Evolutionary conservation across 2,329 filamentous ascomycete species (phyloP), one percentile per base, ranked within the genome.

Genomic region (Ascochyta koolunga): DNA sequence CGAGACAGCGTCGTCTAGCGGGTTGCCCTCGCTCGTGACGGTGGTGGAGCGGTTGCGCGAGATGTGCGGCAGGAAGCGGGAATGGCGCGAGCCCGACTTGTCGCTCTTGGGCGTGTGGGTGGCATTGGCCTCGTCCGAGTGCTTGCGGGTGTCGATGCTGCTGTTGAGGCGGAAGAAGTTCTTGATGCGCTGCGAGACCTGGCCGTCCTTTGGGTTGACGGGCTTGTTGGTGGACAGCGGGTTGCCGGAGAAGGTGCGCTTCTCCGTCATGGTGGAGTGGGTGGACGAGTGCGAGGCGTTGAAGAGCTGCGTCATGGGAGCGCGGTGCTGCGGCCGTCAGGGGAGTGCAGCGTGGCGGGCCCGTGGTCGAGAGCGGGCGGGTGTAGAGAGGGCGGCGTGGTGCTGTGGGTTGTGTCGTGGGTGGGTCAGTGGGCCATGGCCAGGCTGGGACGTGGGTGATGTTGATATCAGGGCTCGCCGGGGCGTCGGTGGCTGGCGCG

Each of bases 21-120:
- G 86, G 72, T 97, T 92, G 65, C 93, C 93, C 77, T 97, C 93
- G 77, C 92, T 96, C 64, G 91, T 91, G 51, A 96, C 90, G 22
- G 93, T 98, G 56, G 90, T 88, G 31, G 92, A 96, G 68, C 93
- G 87, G 72, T 93, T 91, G 66, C 93, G 89, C 71, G 89, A 89
- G 71, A 96, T 91, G 66, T 89, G 88, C 58, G 89, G 91, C 68
- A 96, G 90, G 79, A 96, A 96, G 69, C 91, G 87, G 62, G 90
- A 95, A 75, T 96, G 91, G 67, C 91, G 87, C 73, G 92, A 89
- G 49, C 85, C 82, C 62, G 82, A 83, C 74, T 89, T 91, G 65
- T 89, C 85, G 57, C 83, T 77, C 73, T 86, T 86, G 60, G 78
- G 74, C 3, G 77, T 77, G 7, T 74, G 70, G 25, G 55, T 46